These are phyloP conservation scores for Isatis tinctoria DNA, from an alignment of 345 rosid species.

Conservation along the genomic window DNA sequence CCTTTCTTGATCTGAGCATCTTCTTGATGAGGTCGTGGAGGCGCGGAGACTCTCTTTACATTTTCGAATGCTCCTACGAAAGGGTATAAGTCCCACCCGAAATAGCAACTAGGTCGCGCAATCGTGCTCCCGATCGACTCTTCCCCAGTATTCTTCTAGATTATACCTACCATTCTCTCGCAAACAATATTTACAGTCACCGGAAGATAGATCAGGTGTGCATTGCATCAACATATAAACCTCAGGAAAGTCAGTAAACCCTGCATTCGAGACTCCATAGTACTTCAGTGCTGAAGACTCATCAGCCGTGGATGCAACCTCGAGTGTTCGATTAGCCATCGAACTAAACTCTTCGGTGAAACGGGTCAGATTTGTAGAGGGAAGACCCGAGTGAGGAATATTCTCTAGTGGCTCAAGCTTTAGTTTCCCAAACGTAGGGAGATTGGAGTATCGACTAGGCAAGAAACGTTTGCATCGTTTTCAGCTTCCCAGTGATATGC, in stretches of 20 bases:
- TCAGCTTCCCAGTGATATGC: constrained; percentile 31
- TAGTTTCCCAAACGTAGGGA: constrained; percentile 24
- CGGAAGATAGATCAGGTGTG: constrained; percentile 45
- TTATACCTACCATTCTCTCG: background rate
- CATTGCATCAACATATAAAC: constrained; percentile 49
- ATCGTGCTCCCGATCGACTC: constrained; percentile 38
- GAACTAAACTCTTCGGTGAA: constrained; percentile 31
- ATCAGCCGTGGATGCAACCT: constrained; percentile 17
- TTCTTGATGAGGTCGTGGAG: constrained; percentile 27
- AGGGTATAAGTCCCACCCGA: constrained; percentile 28
- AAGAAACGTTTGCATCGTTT: constrained; percentile 15
- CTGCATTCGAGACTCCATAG: constrained; percentile 37
- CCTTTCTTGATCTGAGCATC: constrained; percentile 18
- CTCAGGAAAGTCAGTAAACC: background rate
- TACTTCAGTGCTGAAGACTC: constrained; percentile 37
- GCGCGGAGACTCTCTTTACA: constrained; percentile 2
- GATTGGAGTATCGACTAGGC: constrained; percentile 41
- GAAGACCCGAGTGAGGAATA: background rate
- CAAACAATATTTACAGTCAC: constrained; percentile 39
- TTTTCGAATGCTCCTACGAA: constrained; percentile 4
- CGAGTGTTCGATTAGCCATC: constrained; percentile 21
- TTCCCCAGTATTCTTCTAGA: constrained; percentile 20
- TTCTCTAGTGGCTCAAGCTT: constrained; percentile 10
- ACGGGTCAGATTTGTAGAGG: background rate
- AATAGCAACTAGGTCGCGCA: constrained; percentile 41